phyloP scores from a whole-genome alignment of 2,329 filamentous ascomycete species.

The Fusarium redolens region DNA sequence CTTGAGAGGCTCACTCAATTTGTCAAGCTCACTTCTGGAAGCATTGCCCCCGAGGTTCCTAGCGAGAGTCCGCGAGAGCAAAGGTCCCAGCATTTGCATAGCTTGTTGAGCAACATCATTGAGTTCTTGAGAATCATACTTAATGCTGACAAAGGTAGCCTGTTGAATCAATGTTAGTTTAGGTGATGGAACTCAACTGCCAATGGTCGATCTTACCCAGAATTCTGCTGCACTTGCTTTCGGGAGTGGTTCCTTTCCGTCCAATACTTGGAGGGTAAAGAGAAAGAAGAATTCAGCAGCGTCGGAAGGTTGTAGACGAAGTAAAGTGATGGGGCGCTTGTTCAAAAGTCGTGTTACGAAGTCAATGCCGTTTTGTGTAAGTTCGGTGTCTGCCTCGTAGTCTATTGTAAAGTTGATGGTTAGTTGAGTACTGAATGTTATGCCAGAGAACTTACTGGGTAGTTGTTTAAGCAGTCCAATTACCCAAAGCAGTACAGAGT shows the following conservation, averaged over 20 bases:
- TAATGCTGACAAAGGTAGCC: constrained; percentile 65
- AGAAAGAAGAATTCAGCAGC: constrained; percentile 75
- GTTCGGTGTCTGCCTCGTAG: constrained; percentile 77
- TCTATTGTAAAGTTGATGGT: constrained; percentile 54
- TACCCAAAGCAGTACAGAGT: constrained; percentile 69
- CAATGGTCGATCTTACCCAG: constrained; percentile 66
- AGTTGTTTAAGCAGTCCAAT: constrained; percentile 71
- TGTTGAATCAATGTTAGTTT: constrained; percentile 43
- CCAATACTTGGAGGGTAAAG: constrained; percentile 77
- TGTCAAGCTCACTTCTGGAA: constrained; percentile 77
- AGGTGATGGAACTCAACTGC: too few species aligned
- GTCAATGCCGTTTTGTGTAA: constrained; percentile 79
- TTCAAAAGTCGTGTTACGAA: constrained; percentile 73
- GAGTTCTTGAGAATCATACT: constrained; percentile 54
- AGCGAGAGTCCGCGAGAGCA: constrained; percentile 69
- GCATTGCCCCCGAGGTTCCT: constrained; percentile 76
- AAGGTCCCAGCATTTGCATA: constrained; percentile 69
- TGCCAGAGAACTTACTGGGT: constrained; percentile 57
- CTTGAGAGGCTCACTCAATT: constrained; percentile 76
- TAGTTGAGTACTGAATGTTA: not conserved
- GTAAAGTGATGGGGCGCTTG: constrained; percentile 70
- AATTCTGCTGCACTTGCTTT: constrained; percentile 80
- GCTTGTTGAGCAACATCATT: constrained; percentile 60
- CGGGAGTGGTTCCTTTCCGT: constrained; percentile 77
- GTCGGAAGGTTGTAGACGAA: constrained; percentile 65